These are phyloP conservation scores for Vaccinium myrtillus DNA, from an alignment of 148 eudicot genomes.

Conservation along the genomic window DNA sequence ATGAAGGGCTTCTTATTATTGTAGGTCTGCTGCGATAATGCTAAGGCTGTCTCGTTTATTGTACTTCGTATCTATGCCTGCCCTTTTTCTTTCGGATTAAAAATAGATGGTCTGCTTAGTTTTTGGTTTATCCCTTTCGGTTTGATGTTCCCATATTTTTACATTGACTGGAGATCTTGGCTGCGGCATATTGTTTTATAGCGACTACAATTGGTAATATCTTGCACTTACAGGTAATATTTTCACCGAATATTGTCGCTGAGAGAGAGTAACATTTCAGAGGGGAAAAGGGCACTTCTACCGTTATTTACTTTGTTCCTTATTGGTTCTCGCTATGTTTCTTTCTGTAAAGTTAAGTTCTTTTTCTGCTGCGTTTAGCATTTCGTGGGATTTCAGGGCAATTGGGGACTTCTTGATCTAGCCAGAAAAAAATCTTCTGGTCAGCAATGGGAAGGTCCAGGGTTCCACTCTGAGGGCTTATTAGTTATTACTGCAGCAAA, in stretches of 20 bases:
- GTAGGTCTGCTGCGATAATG: background rate
- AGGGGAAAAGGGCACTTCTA: background rate
- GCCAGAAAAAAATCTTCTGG: background rate
- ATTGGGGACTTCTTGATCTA: background rate
- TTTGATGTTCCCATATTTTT: background rate
- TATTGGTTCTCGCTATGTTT: background rate
- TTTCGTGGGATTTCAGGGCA: background rate
- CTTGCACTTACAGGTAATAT: background rate
- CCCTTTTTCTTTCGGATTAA: background rate
- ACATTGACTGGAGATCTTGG: background rate
- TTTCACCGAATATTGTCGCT: background rate
- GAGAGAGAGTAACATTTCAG: background rate
- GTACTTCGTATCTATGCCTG: background rate
- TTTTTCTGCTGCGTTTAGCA: background rate
- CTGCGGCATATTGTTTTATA: background rate
- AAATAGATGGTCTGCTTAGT: background rate
- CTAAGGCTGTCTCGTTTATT: background rate
- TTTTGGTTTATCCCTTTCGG: background rate
- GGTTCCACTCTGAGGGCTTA: background rate
- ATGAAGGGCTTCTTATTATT: background rate
- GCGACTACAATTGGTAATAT: background rate
- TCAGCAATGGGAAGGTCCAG: background rate
- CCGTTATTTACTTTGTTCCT: background rate
- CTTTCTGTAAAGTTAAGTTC: background rate
- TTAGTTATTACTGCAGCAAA: background rate